phyloP scores from a whole-genome alignment of 768 basidiomycete genomes.

The Gyrodon lividus region DNA sequence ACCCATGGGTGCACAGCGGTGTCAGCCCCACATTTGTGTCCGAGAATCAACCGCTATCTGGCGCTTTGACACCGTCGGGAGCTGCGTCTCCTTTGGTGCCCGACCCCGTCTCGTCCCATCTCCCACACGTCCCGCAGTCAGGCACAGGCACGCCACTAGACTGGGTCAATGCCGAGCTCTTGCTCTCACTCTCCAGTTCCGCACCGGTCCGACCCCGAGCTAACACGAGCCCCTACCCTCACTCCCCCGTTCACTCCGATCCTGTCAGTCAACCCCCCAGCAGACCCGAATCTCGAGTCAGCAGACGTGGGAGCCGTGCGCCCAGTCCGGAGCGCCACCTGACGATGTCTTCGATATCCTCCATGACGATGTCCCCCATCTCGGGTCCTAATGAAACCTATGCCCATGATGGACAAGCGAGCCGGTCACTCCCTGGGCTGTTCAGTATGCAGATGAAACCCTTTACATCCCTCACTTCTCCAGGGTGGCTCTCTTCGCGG shows the following conservation, averaged over 20 bases:
- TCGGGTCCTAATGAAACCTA: slow-evolving; percentile 44
- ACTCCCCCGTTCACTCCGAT: slow-evolving; percentile 27
- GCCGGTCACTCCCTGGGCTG: slow-evolving; percentile 50
- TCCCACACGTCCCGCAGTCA: slow-evolving; percentile 44
- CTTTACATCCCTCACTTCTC: slow-evolving; percentile 44
- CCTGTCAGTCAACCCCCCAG: slow-evolving; percentile 28
- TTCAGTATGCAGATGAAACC: slow-evolving; percentile 66
- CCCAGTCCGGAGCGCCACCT: slow-evolving; percentile 55
- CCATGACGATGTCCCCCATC: slow-evolving; percentile 2
- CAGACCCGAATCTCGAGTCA: slow-evolving; percentile 29
- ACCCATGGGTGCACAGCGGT: slow-evolving; percentile 54
- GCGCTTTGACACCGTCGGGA: slow-evolving; percentile 31
- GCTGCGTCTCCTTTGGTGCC: slow-evolving; percentile 41
- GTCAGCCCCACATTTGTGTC: slow-evolving; percentile 37
- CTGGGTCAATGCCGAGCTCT: slow-evolving; percentile 84
- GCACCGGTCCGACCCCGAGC: slow-evolving; percentile 24
- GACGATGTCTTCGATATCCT: slow-evolving; percentile 7
- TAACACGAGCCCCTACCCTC: slow-evolving; percentile 14
- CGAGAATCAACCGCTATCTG: slow-evolving; percentile 17
- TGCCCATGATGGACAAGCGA: slow-evolving; percentile 50
- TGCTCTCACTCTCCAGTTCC: slow-evolving; percentile 56
- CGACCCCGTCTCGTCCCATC: slow-evolving; percentile 27
- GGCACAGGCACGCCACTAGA: slow-evolving; percentile 54
- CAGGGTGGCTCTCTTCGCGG: slow-evolving; percentile 42
- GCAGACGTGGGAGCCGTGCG: slow-evolving; percentile 45